phyloP scores from a whole-genome alignment of 306 rosid species.

The Arachis stenosperma region DNA sequence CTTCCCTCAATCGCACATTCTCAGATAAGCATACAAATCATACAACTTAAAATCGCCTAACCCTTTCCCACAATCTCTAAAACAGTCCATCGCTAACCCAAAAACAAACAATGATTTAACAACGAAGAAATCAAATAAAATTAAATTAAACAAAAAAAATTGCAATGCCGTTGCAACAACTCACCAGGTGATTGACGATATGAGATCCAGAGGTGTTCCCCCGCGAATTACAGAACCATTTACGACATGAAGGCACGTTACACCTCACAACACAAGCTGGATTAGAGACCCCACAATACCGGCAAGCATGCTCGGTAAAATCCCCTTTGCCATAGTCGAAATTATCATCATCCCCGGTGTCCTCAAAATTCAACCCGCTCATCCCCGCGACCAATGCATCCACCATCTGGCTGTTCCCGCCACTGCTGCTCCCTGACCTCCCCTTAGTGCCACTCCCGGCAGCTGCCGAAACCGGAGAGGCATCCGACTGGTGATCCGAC shows the following conservation, averaged over 20 bases:
- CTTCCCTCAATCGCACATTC: constrained; percentile 1
- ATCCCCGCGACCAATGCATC: constrained; percentile 82
- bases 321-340: constrained; percentile 87
- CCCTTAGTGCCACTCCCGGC: constrained; percentile 75
- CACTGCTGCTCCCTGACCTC: constrained; percentile 57
- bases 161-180: constrained; percentile 27
- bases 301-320: constrained; percentile 94
- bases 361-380: constrained; percentile 95
- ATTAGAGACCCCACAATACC: constrained; percentile 96
- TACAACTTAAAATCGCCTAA: not conserved
- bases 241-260: constrained; percentile 95
- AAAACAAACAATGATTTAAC: not conserved
- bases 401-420: constrained; percentile 74
- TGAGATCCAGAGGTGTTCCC: constrained; percentile 99
- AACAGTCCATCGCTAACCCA: constrained; percentile 20
- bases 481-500: constrained; percentile 84
- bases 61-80: constrained; percentile 14
- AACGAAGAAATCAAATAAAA: no score
- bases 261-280: constrained; percentile 99
- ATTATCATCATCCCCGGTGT: constrained; percentile 86
- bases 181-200: constrained; percentile 95
- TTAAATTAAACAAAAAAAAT: no score
- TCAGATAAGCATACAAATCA: not conserved
- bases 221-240: constrained; percentile 97
- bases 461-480: constrained; percentile 86